Conservation (phyloP, 805 yeast species). For the Kodamaea sagamina region DNA sequence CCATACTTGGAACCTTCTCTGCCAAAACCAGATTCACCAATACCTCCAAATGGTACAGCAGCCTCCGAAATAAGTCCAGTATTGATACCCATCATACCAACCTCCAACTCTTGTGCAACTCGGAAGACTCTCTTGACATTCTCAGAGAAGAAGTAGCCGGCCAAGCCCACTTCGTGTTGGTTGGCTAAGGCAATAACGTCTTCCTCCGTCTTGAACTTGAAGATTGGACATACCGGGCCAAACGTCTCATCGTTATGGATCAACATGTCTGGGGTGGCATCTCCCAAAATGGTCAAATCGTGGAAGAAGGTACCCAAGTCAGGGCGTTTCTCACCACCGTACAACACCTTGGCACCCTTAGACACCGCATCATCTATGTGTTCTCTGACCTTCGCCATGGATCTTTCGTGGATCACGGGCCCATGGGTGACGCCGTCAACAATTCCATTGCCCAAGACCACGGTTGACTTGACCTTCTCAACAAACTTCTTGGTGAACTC, state of each 20-base stretch:
- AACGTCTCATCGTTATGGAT: conserved; percentile 74
- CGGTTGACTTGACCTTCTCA: conserved; percentile 35
- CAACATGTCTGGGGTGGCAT: conserved; percentile 56
- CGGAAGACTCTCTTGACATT: conserved; percentile 56
- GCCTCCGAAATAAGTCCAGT: conserved; percentile 72
- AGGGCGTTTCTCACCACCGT: conserved; percentile 59
- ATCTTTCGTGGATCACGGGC: conserved; percentile 66
- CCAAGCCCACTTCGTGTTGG: conserved; percentile 69
- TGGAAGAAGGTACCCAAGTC: conserved; percentile 65
- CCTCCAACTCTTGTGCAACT: conserved; percentile 67
- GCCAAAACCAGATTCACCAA: conserved; percentile 77
- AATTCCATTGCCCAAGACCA: conserved; percentile 65
- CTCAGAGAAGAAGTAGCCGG: conserved; percentile 70
- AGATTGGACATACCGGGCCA: conserved; percentile 76
- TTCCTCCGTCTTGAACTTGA: conserved; percentile 62
- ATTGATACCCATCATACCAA: conserved; percentile 83
- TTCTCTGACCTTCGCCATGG: conserved; percentile 58
- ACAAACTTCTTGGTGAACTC: conserved; percentile 54
- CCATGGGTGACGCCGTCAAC: conserved; percentile 67
- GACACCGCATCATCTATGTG: conserved; percentile 67
- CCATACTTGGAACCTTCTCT: conserved; percentile 80
- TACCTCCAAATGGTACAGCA: conserved; percentile 75
- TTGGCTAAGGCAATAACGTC: conserved; percentile 67
- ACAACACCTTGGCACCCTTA: conserved; percentile 63
- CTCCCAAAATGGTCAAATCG: conserved; percentile 66